These are phyloP conservation scores for Candida awuae DNA, from an alignment of 805 yeast species.

Conservation along the genomic window DNA sequence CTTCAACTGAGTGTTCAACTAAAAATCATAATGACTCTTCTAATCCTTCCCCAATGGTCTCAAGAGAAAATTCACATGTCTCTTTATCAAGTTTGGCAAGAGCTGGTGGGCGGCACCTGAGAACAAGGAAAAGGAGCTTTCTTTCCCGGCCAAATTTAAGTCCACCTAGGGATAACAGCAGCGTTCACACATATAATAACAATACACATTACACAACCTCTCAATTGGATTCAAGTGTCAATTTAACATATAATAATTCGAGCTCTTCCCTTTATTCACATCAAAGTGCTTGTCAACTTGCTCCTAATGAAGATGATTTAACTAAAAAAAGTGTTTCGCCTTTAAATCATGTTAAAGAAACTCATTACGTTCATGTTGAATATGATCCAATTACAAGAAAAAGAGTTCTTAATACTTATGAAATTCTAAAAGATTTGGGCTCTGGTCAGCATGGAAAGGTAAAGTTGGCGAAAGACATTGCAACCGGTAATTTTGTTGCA, in stretches of 20 bases:
- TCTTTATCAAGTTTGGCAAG: conserved; percentile 21
- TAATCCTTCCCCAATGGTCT: conserved; percentile 15
- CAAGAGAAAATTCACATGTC: conserved; percentile 20
- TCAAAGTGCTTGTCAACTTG: conserved; percentile 4
- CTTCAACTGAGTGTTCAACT: conserved; percentile 8
- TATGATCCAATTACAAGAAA: conserved; percentile 82
- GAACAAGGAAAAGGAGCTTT: conserved; percentile 8
- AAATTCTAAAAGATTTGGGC: conserved; percentile 79
- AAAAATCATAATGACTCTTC: background rate
- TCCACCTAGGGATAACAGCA: conserved; percentile 6
- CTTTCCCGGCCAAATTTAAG: conserved; percentile 6
- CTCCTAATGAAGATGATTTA: background rate
- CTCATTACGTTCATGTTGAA: conserved; percentile 68
- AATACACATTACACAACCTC: conserved; percentile 4
- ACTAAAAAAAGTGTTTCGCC: background rate
- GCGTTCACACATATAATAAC: conserved; percentile 3
- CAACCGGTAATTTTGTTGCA: conserved; percentile 67
- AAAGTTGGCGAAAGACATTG: conserved; percentile 72
- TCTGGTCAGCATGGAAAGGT: conserved; percentile 99
- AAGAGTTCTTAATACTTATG: conserved; percentile 81
- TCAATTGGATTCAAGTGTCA: background rate
- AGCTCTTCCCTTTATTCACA: conserved; percentile 5
- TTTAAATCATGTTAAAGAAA: conserved; percentile 75
- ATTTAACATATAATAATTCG: conserved; percentile 5
- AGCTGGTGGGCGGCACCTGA: conserved; percentile 6